These are phyloP conservation scores for Tuber calosporum DNA, from an alignment of 495 filamentous ascomycete species.

Conservation along the genomic window DNA sequence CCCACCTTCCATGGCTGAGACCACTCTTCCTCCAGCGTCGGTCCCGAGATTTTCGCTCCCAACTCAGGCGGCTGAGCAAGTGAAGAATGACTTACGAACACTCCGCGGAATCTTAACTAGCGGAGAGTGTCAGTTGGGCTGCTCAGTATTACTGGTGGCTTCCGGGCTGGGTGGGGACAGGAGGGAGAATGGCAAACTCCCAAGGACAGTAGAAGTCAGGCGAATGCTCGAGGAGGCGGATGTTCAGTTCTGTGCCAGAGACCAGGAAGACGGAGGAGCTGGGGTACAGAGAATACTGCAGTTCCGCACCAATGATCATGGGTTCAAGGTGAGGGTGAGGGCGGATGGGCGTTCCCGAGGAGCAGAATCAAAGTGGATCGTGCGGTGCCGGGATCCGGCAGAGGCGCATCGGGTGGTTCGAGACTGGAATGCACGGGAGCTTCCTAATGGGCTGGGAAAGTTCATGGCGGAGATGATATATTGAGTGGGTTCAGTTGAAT, in stretches of 20 bases:
- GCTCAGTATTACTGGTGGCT: constrained; percentile 27
- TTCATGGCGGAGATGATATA: constrained; percentile 39
- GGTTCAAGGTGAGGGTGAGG: constrained; percentile 25
- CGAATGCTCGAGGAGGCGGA: constrained; percentile 26
- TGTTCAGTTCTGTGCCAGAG: constrained; percentile 26
- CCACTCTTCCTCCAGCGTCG: constrained; percentile 29
- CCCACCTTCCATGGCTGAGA: background rate
- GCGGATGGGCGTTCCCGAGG: constrained; percentile 31
- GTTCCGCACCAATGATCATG: constrained; percentile 13
- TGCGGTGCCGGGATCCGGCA: constrained; percentile 29
- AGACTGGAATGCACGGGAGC: constrained; percentile 27
- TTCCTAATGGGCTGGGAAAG: constrained; percentile 24
- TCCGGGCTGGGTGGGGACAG: constrained; percentile 28
- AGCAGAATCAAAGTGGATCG: constrained; percentile 37
- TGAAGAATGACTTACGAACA: constrained; percentile 13
- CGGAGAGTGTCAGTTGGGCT: constrained; percentile 15
- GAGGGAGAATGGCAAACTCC: constrained; percentile 31
- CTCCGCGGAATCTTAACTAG: constrained; percentile 9
- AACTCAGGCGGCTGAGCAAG: constrained; percentile 8
- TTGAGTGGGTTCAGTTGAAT: constrained; percentile 11
- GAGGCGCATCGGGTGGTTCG: constrained; percentile 36
- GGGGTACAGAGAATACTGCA: constrained; percentile 31
- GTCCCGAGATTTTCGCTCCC: constrained; percentile 23
- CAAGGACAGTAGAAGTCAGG: constrained; percentile 34
- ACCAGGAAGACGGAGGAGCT: constrained; percentile 19